phyloP scores from a whole-genome alignment of 2,329 filamentous ascomycete genomes.

The Seiridium unicorne region DNA sequence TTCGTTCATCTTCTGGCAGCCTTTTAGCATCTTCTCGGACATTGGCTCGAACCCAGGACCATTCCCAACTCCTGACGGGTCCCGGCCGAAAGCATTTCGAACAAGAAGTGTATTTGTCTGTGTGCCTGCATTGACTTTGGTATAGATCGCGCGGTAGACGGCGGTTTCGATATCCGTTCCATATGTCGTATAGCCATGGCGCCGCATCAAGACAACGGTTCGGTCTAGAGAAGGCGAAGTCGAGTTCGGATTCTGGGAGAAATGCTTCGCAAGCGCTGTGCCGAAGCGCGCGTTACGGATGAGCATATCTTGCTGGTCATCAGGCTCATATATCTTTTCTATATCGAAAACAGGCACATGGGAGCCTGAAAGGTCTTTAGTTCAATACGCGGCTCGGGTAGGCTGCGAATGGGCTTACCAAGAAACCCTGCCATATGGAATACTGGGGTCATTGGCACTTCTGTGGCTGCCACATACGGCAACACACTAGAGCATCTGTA shows the following conservation, averaged over 20 bases:
- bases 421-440: constrained; percentile 17
- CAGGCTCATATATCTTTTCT: constrained; percentile 7
- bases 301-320: constrained; percentile 14
- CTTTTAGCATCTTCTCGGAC: not conserved
- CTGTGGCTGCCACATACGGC: constrained; percentile 9
- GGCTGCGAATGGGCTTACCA: constrained; percentile 2
- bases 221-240: not conserved
- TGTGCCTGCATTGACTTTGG: constrained; percentile 1
- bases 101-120: not conserved
- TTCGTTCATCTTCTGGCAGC: constrained; percentile 2
- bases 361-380: not conserved
- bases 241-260: not conserved
- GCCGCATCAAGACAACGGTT: constrained; percentile 13
- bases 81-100: not conserved
- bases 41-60: not conserved
- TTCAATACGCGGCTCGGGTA: not conserved
- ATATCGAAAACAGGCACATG: constrained; percentile 16
- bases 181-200: constrained; percentile 15
- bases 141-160: constrained; percentile 14
- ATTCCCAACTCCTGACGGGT: not conserved
- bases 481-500: constrained; percentile 4
- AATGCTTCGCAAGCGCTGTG: constrained; percentile 13
- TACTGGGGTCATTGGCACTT: constrained; percentile 10
- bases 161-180: constrained; percentile 12
- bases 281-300: constrained; percentile 13